Evolutionary conservation across 2,329 filamentous ascomycete species (phyloP).

Genomic region (Alternaria longipes): DNA sequence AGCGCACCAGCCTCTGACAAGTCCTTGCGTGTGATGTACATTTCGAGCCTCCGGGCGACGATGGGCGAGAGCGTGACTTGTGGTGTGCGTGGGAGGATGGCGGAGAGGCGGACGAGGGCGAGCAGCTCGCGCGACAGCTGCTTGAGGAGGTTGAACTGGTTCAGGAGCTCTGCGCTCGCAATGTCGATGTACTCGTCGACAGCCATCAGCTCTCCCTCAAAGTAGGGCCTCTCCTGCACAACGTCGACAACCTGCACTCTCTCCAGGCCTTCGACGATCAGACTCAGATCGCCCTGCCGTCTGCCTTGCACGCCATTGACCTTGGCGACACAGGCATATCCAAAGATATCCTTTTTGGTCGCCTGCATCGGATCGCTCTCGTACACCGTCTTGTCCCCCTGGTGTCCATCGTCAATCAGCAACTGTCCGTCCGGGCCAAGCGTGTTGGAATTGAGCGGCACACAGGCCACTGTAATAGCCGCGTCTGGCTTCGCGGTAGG

Average conservation of each 20-base stretch:
- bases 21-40: slow-evolving; percentile 85
- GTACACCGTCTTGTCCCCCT: slow-evolving; percentile 52
- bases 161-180: slow-evolving; percentile 64
- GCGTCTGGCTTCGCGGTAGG: slow-evolving; percentile 70
- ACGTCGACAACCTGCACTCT: slow-evolving; percentile 79
- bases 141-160: slow-evolving; percentile 82
- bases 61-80: slow-evolving; percentile 77
- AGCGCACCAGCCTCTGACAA: slow-evolving; percentile 82
- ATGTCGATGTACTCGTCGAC: slow-evolving; percentile 69
- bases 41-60: slow-evolving; percentile 84
- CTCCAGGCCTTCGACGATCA: slow-evolving; percentile 86
- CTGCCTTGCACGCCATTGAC: slow-evolving; percentile 60
- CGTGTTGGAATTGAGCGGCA: slow-evolving; percentile 81
- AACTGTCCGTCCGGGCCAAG: slow-evolving; percentile 77
- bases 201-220: slow-evolving; percentile 80
- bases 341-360: slow-evolving; percentile 73
- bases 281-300: slow-evolving; percentile 69
- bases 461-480: slow-evolving; percentile 82
- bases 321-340: slow-evolving; percentile 75
- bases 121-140: slow-evolving; percentile 86
- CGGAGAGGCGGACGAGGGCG: slow-evolving; percentile 82
- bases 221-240: slow-evolving; percentile 81
- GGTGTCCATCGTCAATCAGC: slow-evolving; percentile 71
- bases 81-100: slow-evolving; percentile 77
- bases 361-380: slow-evolving; percentile 60